Base-by-base conservation (phyloP, 1,284 basidiomycete species). In the Sanghuangporus weigelae region DNA sequence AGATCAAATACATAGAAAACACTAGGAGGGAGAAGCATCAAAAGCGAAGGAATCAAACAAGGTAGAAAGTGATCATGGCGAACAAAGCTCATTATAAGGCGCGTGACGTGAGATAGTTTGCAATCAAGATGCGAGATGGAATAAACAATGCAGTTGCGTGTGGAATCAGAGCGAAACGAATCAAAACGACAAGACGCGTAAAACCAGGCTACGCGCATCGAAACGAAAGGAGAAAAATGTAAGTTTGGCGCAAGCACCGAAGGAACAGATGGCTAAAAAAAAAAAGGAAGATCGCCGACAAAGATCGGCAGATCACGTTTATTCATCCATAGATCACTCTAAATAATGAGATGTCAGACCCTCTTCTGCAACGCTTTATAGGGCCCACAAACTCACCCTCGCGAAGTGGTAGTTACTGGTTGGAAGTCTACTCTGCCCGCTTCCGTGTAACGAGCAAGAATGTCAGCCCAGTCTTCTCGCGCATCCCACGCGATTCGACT, bases 391-490 rank as follows among this genome's bases (percentile, higher is more conserved):
- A 76, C 87, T 80, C 74, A 90, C 88, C 88, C 89, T 75, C 83
- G 74, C 7, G 84, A 62, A 10, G 87, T 89, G 16, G 88, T 88
- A 36, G 87, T 89, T 78, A 90, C 87, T 16, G 89, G 89, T 73
- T 85, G 83, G 75, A 91, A 91, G 72, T 90, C 89, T 16, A 83
- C 84, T 57, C 88, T 81, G 38, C 89, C 89, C n/a, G 79, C 77
- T 63, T 86, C 84, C 62, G 90, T 83, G 69, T 87, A 91, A 74
- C 89, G 84, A 31, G 79, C 75, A 46, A 91, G 79, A 21, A 87
- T 85, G 14, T 79, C 78, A 8, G 76, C 73, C 89, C 89, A 92
- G 73, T 92, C 89, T 7, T 85, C 84, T 62, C 88, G 79, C 21
- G 73, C 67, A 71, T 91, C 89, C 89, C 89, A 91, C 21, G 83